Evolutionary conservation across 768 basidiomycete species (phyloP).

Genomic region (Termitomyces sp.): DNA sequence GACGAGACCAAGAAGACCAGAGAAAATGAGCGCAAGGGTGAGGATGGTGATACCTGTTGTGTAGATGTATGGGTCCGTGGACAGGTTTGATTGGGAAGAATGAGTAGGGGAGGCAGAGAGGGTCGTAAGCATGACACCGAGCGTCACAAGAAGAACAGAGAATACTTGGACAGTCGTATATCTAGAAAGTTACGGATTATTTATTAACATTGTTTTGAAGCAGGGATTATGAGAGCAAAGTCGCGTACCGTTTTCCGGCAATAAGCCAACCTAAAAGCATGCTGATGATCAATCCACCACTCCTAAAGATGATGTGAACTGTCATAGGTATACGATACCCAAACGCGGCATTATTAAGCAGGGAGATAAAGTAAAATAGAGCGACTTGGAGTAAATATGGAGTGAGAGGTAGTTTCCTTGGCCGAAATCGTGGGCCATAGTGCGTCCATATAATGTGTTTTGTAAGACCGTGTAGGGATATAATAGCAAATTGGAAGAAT

Average conservation of each 20-base stretch:
- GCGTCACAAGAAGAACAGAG: constrained; percentile 78
- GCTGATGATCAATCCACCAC: constrained; percentile 81
- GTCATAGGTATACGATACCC: constrained; percentile 84
- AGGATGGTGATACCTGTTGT: constrained; percentile 72
- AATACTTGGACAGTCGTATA: constrained; percentile 63
- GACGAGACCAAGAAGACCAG: constrained; percentile 76
- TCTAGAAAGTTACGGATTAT: constrained; percentile 29
- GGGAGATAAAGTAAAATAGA: constrained; percentile 74
- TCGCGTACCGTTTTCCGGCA: constrained; percentile 55
- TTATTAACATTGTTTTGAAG: neutral
- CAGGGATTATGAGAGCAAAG: neutral
- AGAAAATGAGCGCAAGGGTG: constrained; percentile 71
- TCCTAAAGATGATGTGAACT: constrained; percentile 92
- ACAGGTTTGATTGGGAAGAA: constrained; percentile 10
- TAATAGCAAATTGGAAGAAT: constrained; percentile 78
- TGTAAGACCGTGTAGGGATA: constrained; percentile 73
- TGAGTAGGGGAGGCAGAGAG: constrained; percentile 60
- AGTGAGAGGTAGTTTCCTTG: constrained; percentile 64
- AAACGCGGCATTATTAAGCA: constrained; percentile 92
- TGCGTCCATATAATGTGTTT: constrained; percentile 51
- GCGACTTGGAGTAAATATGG: constrained; percentile 79
- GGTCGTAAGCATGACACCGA: constrained; percentile 79
- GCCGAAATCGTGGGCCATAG: constrained; percentile 53
- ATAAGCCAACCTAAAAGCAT: constrained; percentile 77
- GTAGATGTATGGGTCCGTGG: constrained; percentile 42